Evolutionary conservation across 768 basidiomycete species (phyloP), one percentile per base, ranked within the genome.

Genomic region (Termitomyces sp.): DNA sequence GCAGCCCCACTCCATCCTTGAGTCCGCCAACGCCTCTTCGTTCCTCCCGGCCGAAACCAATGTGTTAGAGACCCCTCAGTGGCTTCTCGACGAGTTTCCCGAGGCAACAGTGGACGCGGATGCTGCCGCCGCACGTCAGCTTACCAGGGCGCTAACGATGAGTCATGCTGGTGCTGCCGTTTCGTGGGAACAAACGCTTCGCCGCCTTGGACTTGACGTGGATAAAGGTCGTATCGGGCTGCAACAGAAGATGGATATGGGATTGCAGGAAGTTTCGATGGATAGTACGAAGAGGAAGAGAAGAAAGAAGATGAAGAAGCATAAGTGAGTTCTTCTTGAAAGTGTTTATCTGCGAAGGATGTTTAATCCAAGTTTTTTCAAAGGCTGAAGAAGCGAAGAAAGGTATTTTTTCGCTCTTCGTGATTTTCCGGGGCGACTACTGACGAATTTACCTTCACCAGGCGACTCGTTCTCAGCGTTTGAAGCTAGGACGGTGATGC

Each of bases 261-360:
- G 83, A 56, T 85, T 79, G 66, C 79, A 78, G 51, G 77, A 78
- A 54, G 78, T 90, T 15, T 70, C 83, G 67, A 76, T 90, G 72
- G 91, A 93, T 63, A 92, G 90, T 62, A 84, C 83, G 28, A 88
- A 86, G 76, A 81, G 90, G 69, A 93, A 93, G 78, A 79, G 83
- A 62, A 77, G 83, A 77, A 88, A 85, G 84, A 96, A 95, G 84
- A 96, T 96, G 86, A 92, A 88, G 81, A 96, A 94, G 74, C 93
- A 96, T 70, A 95, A 95, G 92, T 93, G 65, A 71, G 89, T 78
- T 3, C 26, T 46, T 26, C n/a, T 48, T 34, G 8, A 3, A 21
- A 30, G 7, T 22, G n/a, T 51, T 55, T 35, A n/a, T 48, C 38
- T 54, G 51, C 43, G 26, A 34, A 19, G 53, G 24, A 37, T 45